A percentile compares a stretch with the other conserved stretches of the same genome.
Evolutionary conservation across 2,329 filamentous ascomycete species (phyloP).

Genomic region (Emericellopsis atlantica): DNA sequence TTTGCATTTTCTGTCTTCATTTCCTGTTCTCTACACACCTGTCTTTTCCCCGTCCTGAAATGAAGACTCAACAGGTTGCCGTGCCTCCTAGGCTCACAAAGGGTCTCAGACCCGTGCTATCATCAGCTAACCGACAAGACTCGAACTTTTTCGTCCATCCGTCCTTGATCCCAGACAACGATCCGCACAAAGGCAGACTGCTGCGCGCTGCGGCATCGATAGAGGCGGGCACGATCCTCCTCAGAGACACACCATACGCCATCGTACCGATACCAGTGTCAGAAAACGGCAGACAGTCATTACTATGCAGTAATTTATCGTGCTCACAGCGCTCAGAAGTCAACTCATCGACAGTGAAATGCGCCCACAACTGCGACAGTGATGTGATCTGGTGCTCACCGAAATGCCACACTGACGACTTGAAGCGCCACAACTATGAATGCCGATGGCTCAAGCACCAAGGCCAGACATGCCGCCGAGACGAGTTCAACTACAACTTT

Average conservation of each 20-base stretch:
- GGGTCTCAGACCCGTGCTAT: no score
- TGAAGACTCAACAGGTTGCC: not conserved
- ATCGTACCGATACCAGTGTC: slow-evolving; percentile 9
- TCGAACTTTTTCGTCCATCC: slow-evolving; percentile 10
- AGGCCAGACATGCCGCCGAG: slow-evolving; percentile 5
- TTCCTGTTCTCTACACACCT: no score
- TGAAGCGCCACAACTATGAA: slow-evolving; percentile 11
- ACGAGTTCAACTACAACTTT: slow-evolving; percentile 13
- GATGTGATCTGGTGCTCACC: slow-evolving; percentile 15
- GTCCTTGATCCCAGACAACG: slow-evolving; percentile 9
- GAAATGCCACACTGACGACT: slow-evolving; percentile 9
- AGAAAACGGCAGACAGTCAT: not conserved
- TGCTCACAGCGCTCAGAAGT: slow-evolving; percentile 10
- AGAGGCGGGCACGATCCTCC: slow-evolving; percentile 11
- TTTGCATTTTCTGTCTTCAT: no score
- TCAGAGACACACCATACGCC: slow-evolving; percentile 14
- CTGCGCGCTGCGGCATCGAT: slow-evolving; percentile 10
- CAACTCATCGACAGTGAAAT: slow-evolving; percentile 4
- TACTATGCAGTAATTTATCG: slow-evolving; percentile 13
- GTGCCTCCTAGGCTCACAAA: not conserved
- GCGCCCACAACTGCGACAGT: slow-evolving; percentile 7
- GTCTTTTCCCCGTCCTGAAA: not conserved
- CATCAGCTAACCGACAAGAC: slow-evolving; percentile 3
- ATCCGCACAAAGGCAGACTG: slow-evolving; percentile 12
- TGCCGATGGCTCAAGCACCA: slow-evolving; percentile 11